A percentile compares a stretch with the other conserved stretches of the same genome.
Evolutionary conservation across 1,284 basidiomycete genomes (phyloP).

Genomic region (Leccinum fallax): DNA sequence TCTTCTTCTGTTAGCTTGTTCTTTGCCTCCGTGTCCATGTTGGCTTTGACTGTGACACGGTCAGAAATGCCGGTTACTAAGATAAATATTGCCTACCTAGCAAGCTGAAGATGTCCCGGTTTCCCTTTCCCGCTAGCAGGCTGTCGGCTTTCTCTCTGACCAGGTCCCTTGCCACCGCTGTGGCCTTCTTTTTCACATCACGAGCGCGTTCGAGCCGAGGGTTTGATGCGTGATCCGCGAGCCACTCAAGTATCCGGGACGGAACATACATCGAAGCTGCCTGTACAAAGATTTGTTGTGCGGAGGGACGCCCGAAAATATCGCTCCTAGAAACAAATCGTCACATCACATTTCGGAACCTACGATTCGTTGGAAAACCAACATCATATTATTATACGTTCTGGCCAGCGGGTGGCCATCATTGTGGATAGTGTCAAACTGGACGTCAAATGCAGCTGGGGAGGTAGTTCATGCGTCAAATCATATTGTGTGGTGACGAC

Average conservation of each 20-base stretch:
- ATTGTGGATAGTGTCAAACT: constrained; percentile 39
- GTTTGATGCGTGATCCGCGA: constrained; percentile 40
- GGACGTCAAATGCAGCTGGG: constrained; percentile 47
- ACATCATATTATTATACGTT: constrained; percentile 40
- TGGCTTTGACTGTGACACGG: constrained; percentile 49
- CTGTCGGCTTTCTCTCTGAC: constrained; percentile 45
- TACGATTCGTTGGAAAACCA: constrained; percentile 9
- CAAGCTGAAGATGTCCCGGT: constrained; percentile 46
- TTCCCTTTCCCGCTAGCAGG: constrained; percentile 32
- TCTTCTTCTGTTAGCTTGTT: constrained; percentile 52
- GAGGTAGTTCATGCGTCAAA: background rate
- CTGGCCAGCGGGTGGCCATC: constrained; percentile 40
- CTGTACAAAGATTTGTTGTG: constrained; percentile 23
- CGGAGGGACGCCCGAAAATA: constrained; percentile 28
- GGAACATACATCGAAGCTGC: constrained; percentile 25
- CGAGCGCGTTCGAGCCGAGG: constrained; percentile 41
- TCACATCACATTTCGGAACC: constrained; percentile 4
- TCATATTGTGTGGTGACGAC: constrained; percentile 7
- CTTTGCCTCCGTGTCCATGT: constrained; percentile 47
- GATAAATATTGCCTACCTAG: constrained; percentile 27
- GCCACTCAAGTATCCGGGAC: constrained; percentile 36
- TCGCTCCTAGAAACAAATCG: constrained; percentile 15
- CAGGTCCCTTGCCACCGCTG: constrained; percentile 41
- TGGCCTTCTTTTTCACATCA: constrained; percentile 26
- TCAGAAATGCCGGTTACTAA: background rate